Evolutionary conservation across 805 yeast species (phyloP).

Genomic region (Scheffersomyces lignosus): DNA sequence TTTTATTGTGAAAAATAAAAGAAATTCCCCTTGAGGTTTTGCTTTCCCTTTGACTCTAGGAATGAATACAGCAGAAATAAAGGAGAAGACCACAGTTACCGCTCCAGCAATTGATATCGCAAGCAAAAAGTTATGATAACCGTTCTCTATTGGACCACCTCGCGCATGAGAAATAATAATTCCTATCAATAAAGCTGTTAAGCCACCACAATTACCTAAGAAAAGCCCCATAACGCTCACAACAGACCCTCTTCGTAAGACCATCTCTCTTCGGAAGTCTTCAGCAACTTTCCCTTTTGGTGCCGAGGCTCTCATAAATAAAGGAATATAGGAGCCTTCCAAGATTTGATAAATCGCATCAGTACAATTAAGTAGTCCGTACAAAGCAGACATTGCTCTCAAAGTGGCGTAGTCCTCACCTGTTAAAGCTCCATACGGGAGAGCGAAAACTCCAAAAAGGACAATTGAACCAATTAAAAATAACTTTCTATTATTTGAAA

Average conservation of each 20-base stretch:
- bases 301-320: slow-evolving; percentile 36
- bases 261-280: slow-evolving; percentile 20
- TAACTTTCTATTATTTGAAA: slow-evolving; percentile 35
- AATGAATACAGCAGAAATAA: slow-evolving; percentile 24
- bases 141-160: slow-evolving; percentile 22
- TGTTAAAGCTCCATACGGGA: slow-evolving; percentile 35
- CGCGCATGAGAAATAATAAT: slow-evolving; percentile 33
- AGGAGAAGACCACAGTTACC: slow-evolving; percentile 27
- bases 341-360: slow-evolving; percentile 35
- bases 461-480: slow-evolving; percentile 29
- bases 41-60: slow-evolving; percentile 30
- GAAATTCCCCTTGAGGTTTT: slow-evolving; percentile 22
- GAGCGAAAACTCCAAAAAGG: slow-evolving; percentile 32
- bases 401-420: slow-evolving; percentile 18
- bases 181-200: slow-evolving; percentile 37
- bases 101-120: slow-evolving; percentile 42
- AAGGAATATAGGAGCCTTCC: slow-evolving; percentile 42
- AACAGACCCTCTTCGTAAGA: slow-evolving; percentile 30
- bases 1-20: slow-evolving; percentile 25
- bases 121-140: slow-evolving; percentile 33
- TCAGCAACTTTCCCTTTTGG: slow-evolving; percentile 16
- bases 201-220: slow-evolving; percentile 37
- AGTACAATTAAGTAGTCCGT: slow-evolving; percentile 26
- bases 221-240: slow-evolving; percentile 40
- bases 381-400: slow-evolving; percentile 26